Evolutionary conservation across 2,329 filamentous ascomycete species (phyloP), one percentile per base, ranked within the genome.

Genomic region (Gnomoniopsis sp.): DNA sequence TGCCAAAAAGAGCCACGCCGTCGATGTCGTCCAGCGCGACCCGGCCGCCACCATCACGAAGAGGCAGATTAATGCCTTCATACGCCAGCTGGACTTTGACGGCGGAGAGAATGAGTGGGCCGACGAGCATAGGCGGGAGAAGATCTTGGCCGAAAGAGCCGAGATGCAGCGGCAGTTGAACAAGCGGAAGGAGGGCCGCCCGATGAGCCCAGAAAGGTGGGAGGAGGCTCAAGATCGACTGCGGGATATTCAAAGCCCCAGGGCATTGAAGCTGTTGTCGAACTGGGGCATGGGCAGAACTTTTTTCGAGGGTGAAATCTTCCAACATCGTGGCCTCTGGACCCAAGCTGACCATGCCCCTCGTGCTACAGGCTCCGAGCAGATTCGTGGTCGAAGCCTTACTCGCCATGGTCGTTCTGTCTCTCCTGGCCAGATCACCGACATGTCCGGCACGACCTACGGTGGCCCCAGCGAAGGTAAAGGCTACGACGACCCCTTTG

Each of bases 1-100:
- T 12, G 17, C n/a, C 41, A 61, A 61, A 51, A 61, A 61, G 38
- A 43, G 34, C 26, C 59, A 61, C 51, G 59, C 59, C 14, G 55
- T 61, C 12, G 59, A 55, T 15, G 3, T 61, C 2, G 23, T 26
- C 19, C 34, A 48, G 1, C 59, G 59, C 19, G 22, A 54, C 51
- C 17, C 21, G 1, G 44, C 19, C 17, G 12, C 12, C 10, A 26
- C 47, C 21, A 48, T 61, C 22, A 61, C 59, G 2, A 52, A 53
- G 26, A 19, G 33, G 2, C 54, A 61, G 19, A 6, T 61, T 4
- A 53, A 58, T 14, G 59, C 59, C 12, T 61, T 58, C 51, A 55
- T 58, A 47, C 59, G 59, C 8, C 54, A 49, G 12, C 26, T 61
- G 26, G 48, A 19, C 41, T 61, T 61, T 14, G 33, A 55, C 15